Percentiles rank a stretch among this genome's conserved stretches.
These are phyloP conservation scores for Megacollybia marginata DNA, from an alignment of 768 basidiomycete species.

Conservation along the genomic window DNA sequence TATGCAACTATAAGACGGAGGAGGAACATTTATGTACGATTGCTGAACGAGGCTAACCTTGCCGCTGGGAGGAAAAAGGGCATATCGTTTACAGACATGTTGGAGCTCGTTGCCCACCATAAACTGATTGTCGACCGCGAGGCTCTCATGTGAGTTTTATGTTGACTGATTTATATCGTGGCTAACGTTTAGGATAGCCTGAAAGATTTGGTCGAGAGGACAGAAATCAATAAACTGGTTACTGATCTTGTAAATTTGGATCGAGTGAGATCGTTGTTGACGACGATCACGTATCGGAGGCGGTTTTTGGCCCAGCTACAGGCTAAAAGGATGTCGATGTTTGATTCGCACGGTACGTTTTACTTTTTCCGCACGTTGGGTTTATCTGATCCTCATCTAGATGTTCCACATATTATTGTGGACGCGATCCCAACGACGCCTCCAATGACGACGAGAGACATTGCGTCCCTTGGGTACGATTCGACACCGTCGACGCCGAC, in stretches of 20 bases:
- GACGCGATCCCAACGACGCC: conserved; percentile 49
- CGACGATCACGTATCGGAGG: conserved; percentile 65
- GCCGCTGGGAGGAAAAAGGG: conserved; percentile 69
- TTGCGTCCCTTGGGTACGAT: conserved; percentile 36
- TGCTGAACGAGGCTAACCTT: conserved; percentile 79
- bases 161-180: neutral
- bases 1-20: conserved; percentile 54
- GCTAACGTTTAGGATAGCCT: conserved; percentile 37
- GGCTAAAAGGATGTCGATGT: conserved; percentile 25
- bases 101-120: conserved; percentile 82
- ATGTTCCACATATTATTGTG: conserved; percentile 68
- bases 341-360: conserved; percentile 33
- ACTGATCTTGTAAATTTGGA: conserved; percentile 82
- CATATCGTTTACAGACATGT: conserved; percentile 88
- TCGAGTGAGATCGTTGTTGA: conserved; percentile 73
- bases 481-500: conserved; percentile 22
- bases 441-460: conserved; percentile 46
- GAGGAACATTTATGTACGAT: conserved; percentile 59
- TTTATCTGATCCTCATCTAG: conserved; percentile 21
- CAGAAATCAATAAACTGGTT: conserved; percentile 72
- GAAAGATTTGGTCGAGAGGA: conserved; percentile 71
- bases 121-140: conserved; percentile 86
- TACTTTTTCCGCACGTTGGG: neutral
- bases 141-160: conserved; percentile 68
- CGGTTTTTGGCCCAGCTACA: conserved; percentile 53